Base-by-base conservation (phyloP, 2,329 filamentous ascomycete species). In the Phyllosticta citrichinensis region DNA sequence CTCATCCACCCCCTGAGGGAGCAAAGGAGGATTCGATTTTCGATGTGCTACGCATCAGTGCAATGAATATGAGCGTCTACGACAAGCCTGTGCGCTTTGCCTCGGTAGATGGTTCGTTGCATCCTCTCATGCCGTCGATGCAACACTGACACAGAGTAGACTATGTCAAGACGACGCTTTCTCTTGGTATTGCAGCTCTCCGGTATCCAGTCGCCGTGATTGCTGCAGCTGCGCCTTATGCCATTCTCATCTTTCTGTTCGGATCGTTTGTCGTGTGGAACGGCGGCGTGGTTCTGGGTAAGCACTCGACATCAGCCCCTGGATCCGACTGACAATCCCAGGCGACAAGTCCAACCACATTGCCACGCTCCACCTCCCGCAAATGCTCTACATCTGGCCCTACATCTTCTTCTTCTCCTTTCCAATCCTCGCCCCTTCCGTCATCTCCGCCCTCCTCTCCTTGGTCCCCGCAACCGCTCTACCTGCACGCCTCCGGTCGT, bases 301-400 rank as follows among this genome's bases (percentile, higher is more conserved):
- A 66, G 79, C 64, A 14, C 51, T 33, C 30, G n/a, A 24, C 10
- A 1, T 24, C 54, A 30, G 25, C 5, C 51, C 35, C 54, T 25
- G 53, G 6, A 55, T 62, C 19, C 62, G 40, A 30, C 50, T 56
- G 35, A 53, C 68, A 1, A 11, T 22, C 22, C 3, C 61, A 91
- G 89, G 92, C 47, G 94, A 99, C 75, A 97, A 97, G 75, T 87
- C 89, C 25, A 97, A 96, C 69, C 94, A 99, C 69, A 81, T 94
- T 33, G 91, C 92, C 0, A 94, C 91, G 0, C 77, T 97, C 12
- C 93, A 99, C 70, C 76, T 94, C 5, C 83, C 93, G 0, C 94
- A 99, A 74, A 89, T 99, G 83, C 86, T 97, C 19, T 99, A 99
- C 70, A 87, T 97, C 66, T 96, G 91, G 88, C 87, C 92, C 0